Percentiles rank a stretch among this genome's conserved stretches.
Conservation (phyloP, 2,329 filamentous ascomycete genomes). For the Sphaerostilbella broomeana region DNA sequence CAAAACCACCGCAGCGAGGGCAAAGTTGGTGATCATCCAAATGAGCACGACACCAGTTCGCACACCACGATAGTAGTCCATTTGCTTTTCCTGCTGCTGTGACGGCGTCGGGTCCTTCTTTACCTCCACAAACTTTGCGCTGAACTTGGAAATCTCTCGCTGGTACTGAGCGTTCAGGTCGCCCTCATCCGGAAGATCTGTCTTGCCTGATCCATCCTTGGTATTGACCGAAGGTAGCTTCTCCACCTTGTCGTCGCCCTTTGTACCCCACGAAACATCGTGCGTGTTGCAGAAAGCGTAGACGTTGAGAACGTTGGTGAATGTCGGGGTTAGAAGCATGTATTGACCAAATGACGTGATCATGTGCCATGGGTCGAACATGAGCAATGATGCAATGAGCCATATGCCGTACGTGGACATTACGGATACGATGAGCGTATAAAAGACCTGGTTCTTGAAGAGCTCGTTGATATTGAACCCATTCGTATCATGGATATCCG, state of each 20-base stretch:
- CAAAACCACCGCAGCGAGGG: slow-evolving; percentile 76
- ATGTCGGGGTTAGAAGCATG: slow-evolving; percentile 87
- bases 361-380: slow-evolving; percentile 99
- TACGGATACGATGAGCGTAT: slow-evolving; percentile 87
- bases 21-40: slow-evolving; percentile 97
- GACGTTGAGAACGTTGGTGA: slow-evolving; percentile 97
- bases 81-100: slow-evolving; percentile 70
- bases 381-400: slow-evolving; percentile 83
- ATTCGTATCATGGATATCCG: slow-evolving; percentile 52
- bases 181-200: slow-evolving; percentile 89
- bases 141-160: slow-evolving; percentile 68
- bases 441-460: slow-evolving; percentile 84
- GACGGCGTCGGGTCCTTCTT: slow-evolving; percentile 51
- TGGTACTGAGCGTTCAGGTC: slow-evolving; percentile 96
- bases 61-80: slow-evolving; percentile 98
- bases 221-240: slow-evolving; percentile 82
- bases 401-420: slow-evolving; percentile 90
- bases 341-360: slow-evolving; percentile 94
- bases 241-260: slow-evolving; percentile 93
- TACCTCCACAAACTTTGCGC: slow-evolving; percentile 66
- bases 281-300: slow-evolving; percentile 99
- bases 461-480: slow-evolving; percentile 66
- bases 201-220: slow-evolving; percentile 85
- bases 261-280: slow-evolving; percentile 96
- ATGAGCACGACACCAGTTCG: slow-evolving; percentile 83